Base-by-base conservation (phyloP, 768 basidiomycete genomes). In the Udeniomyces megalosporus region DNA sequence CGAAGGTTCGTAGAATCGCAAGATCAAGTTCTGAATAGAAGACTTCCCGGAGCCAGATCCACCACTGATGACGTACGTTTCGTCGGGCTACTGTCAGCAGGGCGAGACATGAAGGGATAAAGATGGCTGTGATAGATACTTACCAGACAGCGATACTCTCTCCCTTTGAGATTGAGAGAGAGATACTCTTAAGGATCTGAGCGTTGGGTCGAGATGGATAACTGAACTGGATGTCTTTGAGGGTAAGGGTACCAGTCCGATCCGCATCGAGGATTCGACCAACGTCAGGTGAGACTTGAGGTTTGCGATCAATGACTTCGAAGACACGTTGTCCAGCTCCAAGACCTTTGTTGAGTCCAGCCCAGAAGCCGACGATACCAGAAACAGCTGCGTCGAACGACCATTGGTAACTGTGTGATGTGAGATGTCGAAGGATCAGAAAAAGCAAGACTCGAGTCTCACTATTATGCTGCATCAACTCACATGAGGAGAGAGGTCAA, bases 281-380 rank as follows among this genome's bases (percentile, higher is more conserved):
- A 14, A 22, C 32, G 22, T 14, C 24, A n/a, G 63, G 58, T 14
- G 42, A 31, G 24, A 65, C 53, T 31, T 65, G 63, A 12, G 63
- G 63, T 48, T 65, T 59, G 10, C 58, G 28, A n/a, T 65, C 63
- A 46, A 65, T 59, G 34, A 65, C 44, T 22, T 59, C 63, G 35
- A 65, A 65, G 24, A 65, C 63, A 32, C 63, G 63, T 17, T 60
- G 56, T 38, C 63, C 63, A 6, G 63, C 63, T 44, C 63, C 63
- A 32, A 65, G 58, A 29, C 63, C 58, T 32, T 60, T 65, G 52
- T 59, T 59, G 45, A 65, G 45, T 5, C 48, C 45, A 20, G 63
- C 42, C 63, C 63, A 65, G 58, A 59, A 65, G 22, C 58, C 58
- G 26, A 60, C 53, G 31, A 65, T 24, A 1, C 58, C 63, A 28